Conservation (phyloP, 2,329 filamentous ascomycete species). For the Chaetomiaceae sp. region DNA sequence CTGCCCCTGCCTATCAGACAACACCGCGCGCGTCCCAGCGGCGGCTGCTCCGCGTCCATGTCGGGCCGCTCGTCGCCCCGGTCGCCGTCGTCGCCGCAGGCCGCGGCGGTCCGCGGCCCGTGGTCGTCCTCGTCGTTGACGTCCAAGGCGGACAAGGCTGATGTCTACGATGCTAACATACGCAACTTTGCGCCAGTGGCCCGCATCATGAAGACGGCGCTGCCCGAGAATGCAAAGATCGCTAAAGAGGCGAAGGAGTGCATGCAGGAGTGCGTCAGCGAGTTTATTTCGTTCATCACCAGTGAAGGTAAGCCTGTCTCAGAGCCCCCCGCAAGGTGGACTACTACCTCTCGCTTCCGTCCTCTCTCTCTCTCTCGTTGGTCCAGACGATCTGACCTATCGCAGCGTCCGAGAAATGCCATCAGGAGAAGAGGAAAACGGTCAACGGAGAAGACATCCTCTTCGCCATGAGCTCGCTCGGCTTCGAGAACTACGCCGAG, state of each 20-base stretch:
- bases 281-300: conserved; percentile 99
- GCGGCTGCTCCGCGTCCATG: conserved; percentile 39
- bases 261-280: conserved; percentile 99
- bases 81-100: conserved; percentile 42
- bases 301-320: conserved; percentile 72
- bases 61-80: conserved; percentile 51
- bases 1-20: conserved; percentile 37
- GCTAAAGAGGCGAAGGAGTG: conserved; percentile 99
- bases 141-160: conserved; percentile 43
- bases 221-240: conserved; percentile 98
- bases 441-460: conserved; percentile 98
- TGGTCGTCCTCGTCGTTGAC: conserved; percentile 35
- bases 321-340: neutral
- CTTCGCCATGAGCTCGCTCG: conserved; percentile 97
- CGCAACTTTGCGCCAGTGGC: conserved; percentile 93
- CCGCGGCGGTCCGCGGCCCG: too few relatives aligned
- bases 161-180: conserved; percentile 81
- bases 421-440: conserved; percentile 98
- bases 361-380: neutral
- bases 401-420: conserved; percentile 94
- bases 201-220: conserved; percentile 96
- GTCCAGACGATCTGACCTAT: conserved; percentile 23
- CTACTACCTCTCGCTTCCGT: too few relatives aligned
- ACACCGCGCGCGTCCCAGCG: conserved; percentile 24
- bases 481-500: conserved; percentile 98